Evolutionary conservation across 805 yeast species (phyloP), one percentile per base, ranked within the genome.

Genomic region (Wickerhamiella musiphila): DNA sequence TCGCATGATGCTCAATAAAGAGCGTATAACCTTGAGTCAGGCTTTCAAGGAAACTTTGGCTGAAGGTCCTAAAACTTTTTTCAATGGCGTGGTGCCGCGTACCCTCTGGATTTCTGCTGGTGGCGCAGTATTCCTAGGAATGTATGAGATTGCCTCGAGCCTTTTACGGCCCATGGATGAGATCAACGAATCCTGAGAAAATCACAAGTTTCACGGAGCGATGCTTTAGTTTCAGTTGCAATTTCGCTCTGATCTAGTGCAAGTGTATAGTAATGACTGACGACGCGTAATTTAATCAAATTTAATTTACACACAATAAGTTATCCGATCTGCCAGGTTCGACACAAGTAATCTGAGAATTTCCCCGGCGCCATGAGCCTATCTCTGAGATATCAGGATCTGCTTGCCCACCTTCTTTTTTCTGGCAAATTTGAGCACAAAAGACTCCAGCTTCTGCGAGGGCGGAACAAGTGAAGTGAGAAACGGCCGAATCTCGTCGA

Each of bases 41-140:
- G 52, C 83, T 36, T 68, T 75, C 2, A 54, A 48, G 21, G 61
- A 57, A 8, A 64, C 84, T 30, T 53, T 63, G n/a, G 50, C 48
- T 14, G 83, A 78, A 35, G 95, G 95, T 1, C 56, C 60, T 25
- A 43, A 50, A 6, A 82, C 77, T 1, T 82, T 90, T 42, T 67
- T 70, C 49, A 67, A 67, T 30, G 99, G 99, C 10, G 65, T 86
- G 18, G 95, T 93, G 1, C 96, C 99, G 4, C 66, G 99, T 52
- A 84, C 95, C 0, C 63, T 78, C 70, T 90, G 98, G 98, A 86
- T 90, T 35, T 75, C 93, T 57, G 90, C 93, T 4, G 99, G 99
- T 14, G 99, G 99, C 18, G 94, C 96, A 12, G 83, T 92, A 12
- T 90, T 92, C 59, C 60, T 90, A 35, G 99, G 99, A 4, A 79